These are phyloP conservation scores for Melampsora americana DNA, from an alignment of 1,284 basidiomycete genomes.

Conservation along the genomic window DNA sequence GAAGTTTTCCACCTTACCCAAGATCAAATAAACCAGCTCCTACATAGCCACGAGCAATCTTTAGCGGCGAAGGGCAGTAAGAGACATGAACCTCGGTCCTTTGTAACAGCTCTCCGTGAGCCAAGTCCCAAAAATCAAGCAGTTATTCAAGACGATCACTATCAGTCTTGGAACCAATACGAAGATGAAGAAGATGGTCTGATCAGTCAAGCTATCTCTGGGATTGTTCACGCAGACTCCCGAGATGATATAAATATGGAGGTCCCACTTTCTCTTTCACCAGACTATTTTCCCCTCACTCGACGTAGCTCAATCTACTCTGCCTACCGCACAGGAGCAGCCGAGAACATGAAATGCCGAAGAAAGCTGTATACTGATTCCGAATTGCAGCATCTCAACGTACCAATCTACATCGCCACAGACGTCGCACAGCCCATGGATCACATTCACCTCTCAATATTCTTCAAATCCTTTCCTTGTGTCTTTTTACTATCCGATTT, in stretches of 20 bases:
- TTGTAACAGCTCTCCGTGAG: too few species aligned
- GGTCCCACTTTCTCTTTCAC: too few species aligned
- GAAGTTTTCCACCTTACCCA: slow-evolving; percentile 13
- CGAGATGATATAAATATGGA: too few species aligned
- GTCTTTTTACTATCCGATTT: slow-evolving; percentile 67
- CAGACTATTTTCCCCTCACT: too few species aligned
- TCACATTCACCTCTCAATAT: slow-evolving; percentile 59
- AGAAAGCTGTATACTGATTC: slow-evolving; percentile 46
- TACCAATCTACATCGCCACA: slow-evolving; percentile 69
- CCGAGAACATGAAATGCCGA: slow-evolving; percentile 48
- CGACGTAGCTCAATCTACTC: too few species aligned
- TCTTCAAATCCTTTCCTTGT: slow-evolving; percentile 67
- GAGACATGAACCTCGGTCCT: too few species aligned
- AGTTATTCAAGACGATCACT: not conserved
- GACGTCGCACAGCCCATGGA: slow-evolving; percentile 58
- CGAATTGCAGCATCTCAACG: slow-evolving; percentile 59
- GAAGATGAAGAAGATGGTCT: not conserved
- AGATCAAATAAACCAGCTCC: not conserved
- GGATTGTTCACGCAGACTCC: too few species aligned
- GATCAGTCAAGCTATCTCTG: too few species aligned
- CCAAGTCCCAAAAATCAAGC: too few species aligned
- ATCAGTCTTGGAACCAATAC: not conserved
- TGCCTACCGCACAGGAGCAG: not conserved
- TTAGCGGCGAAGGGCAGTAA: too few species aligned
- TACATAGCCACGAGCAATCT: too few species aligned